These are phyloP conservation scores for Dactylellina parvicollis DNA, from an alignment of 2,329 filamentous ascomycete species.

Conservation along the genomic window DNA sequence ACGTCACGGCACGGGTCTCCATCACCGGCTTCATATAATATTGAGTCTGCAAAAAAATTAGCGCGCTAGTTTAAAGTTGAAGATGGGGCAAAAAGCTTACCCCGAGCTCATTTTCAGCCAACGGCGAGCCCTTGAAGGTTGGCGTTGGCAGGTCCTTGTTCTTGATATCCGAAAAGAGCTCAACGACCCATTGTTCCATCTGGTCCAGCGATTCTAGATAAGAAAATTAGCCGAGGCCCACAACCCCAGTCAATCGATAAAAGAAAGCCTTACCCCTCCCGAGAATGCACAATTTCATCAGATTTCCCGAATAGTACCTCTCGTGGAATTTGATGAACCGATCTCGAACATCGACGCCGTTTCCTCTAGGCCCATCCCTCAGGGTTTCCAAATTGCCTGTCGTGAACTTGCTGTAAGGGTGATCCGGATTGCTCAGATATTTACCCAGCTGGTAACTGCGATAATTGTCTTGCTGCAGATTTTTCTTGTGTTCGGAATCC, in stretches of 20 bases:
- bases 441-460: conserved; percentile 87
- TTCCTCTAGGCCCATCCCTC: conserved; percentile 80
- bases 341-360: conserved; percentile 83
- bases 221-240: not conserved
- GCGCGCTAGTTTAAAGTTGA: not conserved
- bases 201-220: conserved; percentile 76
- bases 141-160: conserved; percentile 77
- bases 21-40: conserved; percentile 91
- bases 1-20: conserved; percentile 80
- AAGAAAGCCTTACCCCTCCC: conserved; percentile 66
- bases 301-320: conserved; percentile 89
- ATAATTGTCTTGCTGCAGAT: conserved; percentile 89
- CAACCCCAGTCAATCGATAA: not conserved
- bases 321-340: conserved; percentile 94
- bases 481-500: conserved; percentile 98
- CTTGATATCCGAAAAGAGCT: conserved; percentile 81
- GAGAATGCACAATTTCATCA: conserved; percentile 89
- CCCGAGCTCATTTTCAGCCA: conserved; percentile 69
- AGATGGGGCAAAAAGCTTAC: conserved; percentile 41
- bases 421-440: conserved; percentile 83
- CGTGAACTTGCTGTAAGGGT: conserved; percentile 90
- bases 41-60: conserved; percentile 66
- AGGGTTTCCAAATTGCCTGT: conserved; percentile 88
- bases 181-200: conserved; percentile 82
- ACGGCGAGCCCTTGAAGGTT: conserved; percentile 65